Evolutionary conservation across 208 protist genomes (phyloP), one percentile per base, ranked within the genome.

Genomic region (Porcisia hertigi): DNA sequence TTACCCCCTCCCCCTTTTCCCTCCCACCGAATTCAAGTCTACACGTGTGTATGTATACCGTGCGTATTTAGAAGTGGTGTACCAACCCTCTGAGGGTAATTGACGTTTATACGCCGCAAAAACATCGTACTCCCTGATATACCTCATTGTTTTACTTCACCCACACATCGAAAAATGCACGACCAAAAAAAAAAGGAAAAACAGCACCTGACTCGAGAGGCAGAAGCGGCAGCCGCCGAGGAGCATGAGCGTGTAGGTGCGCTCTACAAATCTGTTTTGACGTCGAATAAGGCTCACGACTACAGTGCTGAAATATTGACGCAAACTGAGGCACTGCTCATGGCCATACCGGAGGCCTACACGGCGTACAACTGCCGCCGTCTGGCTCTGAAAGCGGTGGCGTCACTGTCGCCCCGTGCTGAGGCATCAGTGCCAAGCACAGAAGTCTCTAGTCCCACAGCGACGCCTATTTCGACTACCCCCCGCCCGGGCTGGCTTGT

Each of bases 321-420:
- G 30, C 72, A 86, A 52, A 86, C 83, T 9, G 76, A 83, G 36
- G 65, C 54, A 23, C 71, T 98, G 49, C 79, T 97, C 1, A 54
- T 80, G 39, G 77, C 88, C 16, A 88, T 93, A 64, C 90, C 94
- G 12, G 90, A 98, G 67, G 87, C 83, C 12, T 97, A 98, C 84
- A 83, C 92, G 3, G 82, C 92, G 52, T 98, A 93, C 76, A 96
- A 95, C 81, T 95, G 90, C 69, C 83, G 91, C 34, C 82, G 92
- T 83, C 41, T 71, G 83, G 52, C 81, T 89, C 9, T 57, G 64
- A 39, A 71, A 73, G 53, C 71, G 71, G 34, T 93, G 65, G 83
- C 54, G 43, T 1, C 75, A 18, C 12, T 34, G 43, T 8, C 8
- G 45, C 36, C 41, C 23, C 49, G 34, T 54, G 2, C 16, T 18